Evolutionary conservation across 345 rosid species (phyloP), one percentile per base, ranked within the genome.

Genomic region (Salix purpurea): DNA sequence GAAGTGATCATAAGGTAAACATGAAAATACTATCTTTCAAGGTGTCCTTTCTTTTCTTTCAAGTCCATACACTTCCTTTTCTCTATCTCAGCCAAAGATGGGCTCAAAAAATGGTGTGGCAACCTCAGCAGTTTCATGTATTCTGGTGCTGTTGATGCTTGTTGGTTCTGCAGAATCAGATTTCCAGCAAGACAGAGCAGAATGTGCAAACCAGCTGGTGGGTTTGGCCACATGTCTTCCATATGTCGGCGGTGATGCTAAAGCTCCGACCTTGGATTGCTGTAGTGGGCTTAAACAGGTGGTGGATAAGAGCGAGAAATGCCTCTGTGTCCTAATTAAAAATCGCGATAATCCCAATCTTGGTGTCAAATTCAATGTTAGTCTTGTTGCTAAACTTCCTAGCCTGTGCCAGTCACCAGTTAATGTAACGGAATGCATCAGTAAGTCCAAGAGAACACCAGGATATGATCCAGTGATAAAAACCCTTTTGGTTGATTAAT

Each of bases 331-430:
- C 21, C 79, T 94, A 23, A 81, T 92, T 30, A 88, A 84, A 83
- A 97, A 94, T 69, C 82, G 83, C 24, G 84, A 94, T 79, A 89
- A 94, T 69, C 97, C 98, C 1, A 58, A 60, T n/a, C 90, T 94
- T 64, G 98, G 91, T 16, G 71, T 94, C 76, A 86, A 88, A 73
- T 18, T 94, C 76, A 90, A 92, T 58, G 80, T 80, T 44, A 86
- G 92, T 36, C 85, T 91, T 26, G 97, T 96, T 0, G 94, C 85
- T 19, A 74, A 78, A 70, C 91, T 94, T 4, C 98, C 98, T 4
- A 28, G 37, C 14, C 28, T 86, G 6, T 94, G 98, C 44, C 86
- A 84, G 54, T 72, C 87, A 0, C 79, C 89, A 0, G 83, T 81
- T 67, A 91, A 92, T 78, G 46, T 94, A 24, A 72, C 97, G 15